phyloP scores from a whole-genome alignment of 2,329 filamentous ascomycete species.

The Graphiopsis chlorocephala region DNA sequence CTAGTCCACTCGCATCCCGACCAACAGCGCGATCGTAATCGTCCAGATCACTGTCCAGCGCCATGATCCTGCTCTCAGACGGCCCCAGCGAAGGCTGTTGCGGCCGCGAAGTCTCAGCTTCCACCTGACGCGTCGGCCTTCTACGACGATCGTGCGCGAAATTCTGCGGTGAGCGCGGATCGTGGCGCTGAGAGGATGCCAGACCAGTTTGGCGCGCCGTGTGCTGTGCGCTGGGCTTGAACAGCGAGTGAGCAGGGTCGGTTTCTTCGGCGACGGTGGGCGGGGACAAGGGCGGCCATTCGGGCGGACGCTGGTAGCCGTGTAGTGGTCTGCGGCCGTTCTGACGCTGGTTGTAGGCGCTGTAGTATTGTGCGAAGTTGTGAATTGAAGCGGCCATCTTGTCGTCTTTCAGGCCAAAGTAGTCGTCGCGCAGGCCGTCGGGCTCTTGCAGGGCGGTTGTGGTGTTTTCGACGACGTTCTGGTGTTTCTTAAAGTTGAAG shows the following conservation, averaged over 20 bases:
- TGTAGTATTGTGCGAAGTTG: constrained; percentile 89
- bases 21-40: constrained; percentile 44
- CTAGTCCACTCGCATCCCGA: constrained; percentile 18
- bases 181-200: constrained; percentile 4
- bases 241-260: background rate
- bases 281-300: constrained; percentile 31
- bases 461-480: constrained; percentile 45
- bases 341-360: constrained; percentile 29
- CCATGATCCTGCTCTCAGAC: constrained; percentile 46
- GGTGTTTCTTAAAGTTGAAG: constrained; percentile 89
- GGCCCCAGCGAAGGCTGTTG: constrained; percentile 16
- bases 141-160: constrained; percentile 11
- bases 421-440: constrained; percentile 72
- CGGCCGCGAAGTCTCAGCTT: background rate
- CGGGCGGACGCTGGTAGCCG: constrained; percentile 32
- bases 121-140: background rate
- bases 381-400: constrained; percentile 99
- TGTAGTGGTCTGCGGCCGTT: constrained; percentile 25
- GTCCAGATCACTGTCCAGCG: constrained; percentile 57
- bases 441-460: constrained; percentile 36
- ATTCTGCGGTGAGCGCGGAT: constrained; percentile 1
- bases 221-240: background rate
- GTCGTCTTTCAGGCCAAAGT: constrained; percentile 90
- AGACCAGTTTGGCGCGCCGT: background rate
- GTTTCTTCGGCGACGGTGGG: constrained; percentile 25